Percentiles rank a stretch among this genome's conserved stretches.
Conservation (phyloP, 441 rosid genomes). For the Erysimum pusillum region DNA sequence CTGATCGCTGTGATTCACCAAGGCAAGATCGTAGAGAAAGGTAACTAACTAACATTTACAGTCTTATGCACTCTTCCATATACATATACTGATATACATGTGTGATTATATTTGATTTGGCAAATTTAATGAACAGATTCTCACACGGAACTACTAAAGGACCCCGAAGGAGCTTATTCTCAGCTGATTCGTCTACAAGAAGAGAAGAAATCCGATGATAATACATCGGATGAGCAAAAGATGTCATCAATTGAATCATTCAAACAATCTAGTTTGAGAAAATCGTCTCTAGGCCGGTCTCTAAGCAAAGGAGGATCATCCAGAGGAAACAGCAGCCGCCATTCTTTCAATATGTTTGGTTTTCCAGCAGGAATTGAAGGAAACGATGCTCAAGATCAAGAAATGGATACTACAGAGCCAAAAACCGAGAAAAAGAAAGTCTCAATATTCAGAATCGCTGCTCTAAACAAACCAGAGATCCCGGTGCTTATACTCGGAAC, state of each 20-base stretch:
- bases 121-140: conserved; percentile 26
- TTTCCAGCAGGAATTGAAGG: conserved; percentile 43
- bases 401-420: conserved; percentile 25
- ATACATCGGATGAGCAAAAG: conserved; percentile 33
- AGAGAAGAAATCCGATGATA: conserved; percentile 41
- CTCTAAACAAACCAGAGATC: conserved; percentile 60
- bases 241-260: conserved; percentile 43
- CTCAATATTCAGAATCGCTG: conserved; percentile 49
- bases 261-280: conserved; percentile 52
- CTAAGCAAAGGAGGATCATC: conserved; percentile 49
- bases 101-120: neutral
- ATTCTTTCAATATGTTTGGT: conserved; percentile 49
- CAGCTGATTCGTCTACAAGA: conserved; percentile 56
- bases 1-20: conserved; percentile 88
- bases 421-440: conserved; percentile 40
- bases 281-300: conserved; percentile 41
- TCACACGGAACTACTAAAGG: conserved; percentile 54
- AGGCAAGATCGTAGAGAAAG: conserved; percentile 84
- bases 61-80: neutral
- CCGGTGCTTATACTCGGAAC: conserved; percentile 54
- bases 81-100: neutral
- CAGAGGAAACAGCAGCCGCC: conserved; percentile 47
- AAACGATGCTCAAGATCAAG: conserved; percentile 36
- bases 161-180: conserved; percentile 58
- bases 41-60: conserved; percentile 38